Evolutionary conservation across 352 stramenopile genomes (phyloP).

Genomic region (Blastocystis sp.): DNA sequence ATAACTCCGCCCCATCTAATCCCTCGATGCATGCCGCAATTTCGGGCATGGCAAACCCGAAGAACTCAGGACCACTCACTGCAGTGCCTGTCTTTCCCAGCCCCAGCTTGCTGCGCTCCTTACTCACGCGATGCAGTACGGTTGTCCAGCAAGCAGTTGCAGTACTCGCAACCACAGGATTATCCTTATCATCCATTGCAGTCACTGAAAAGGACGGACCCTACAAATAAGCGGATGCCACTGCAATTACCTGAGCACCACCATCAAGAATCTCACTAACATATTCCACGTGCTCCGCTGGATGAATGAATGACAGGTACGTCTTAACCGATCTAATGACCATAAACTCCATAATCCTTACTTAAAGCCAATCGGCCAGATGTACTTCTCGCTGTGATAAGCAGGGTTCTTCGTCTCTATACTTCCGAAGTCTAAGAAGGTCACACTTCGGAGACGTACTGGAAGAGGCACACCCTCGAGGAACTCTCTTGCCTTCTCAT

Average conservation of each 20-base stretch:
- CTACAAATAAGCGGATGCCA: neutral
- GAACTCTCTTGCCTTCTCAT: neutral
- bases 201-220: slow-evolving; percentile 38
- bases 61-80: slow-evolving; percentile 57
- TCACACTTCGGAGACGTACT: slow-evolving; percentile 21
- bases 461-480: neutral
- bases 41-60: slow-evolving; percentile 56
- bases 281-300: slow-evolving; percentile 11
- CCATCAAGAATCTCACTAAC: slow-evolving; percentile 19
- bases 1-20: slow-evolving; percentile 12
- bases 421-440: neutral
- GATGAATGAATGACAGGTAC: slow-evolving; percentile 31
- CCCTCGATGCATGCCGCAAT: slow-evolving; percentile 56
- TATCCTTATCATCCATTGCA: neutral
- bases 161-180: neutral
- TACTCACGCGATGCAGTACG: slow-evolving; percentile 13
- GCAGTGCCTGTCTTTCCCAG: slow-evolving; percentile 53
- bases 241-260: neutral
- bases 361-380: slow-evolving; percentile 55
- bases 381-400: slow-evolving; percentile 55
- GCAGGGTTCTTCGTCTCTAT: neutral
- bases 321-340: neutral
- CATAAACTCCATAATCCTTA: neutral
- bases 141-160: slow-evolving; percentile 15
- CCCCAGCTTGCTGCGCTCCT: neutral